Evolutionary conservation across 2,329 filamentous ascomycete species (phyloP), one percentile per base, ranked within the genome.

Genomic region (Claviceps capensis): DNA sequence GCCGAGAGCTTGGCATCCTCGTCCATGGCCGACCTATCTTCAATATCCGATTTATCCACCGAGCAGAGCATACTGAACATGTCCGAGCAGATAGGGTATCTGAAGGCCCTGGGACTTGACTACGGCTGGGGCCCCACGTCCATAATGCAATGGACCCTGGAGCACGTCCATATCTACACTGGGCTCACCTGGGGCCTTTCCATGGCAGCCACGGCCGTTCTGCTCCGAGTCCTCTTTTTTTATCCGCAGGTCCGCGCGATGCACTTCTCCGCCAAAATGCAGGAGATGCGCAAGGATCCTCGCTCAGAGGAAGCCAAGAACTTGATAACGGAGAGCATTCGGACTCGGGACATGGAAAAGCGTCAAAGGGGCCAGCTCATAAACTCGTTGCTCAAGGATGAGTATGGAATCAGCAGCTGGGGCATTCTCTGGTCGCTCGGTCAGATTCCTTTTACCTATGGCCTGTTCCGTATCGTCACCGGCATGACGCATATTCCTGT

Each of bases 151-250:
- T 90, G 77, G 75, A 22, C 79, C 2, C 70, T 97, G 11, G 93
- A 98, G 72, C 82, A 91, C 63, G 64, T 94, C 42, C 88, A 98
- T 68, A 73, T 96, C 55, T 83, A 77, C 59, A 71, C 67, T 1
- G 88, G 85, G 38, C 68, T 88, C 52, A 87, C 88, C 13, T 97
- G 93, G 93, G 89, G 86, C 75, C 82, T 72, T 1, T 80, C 86
- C 54, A 85, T 96, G 60, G 67, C 83, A 45, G 67, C 75, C 4
- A 78, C 83, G 0, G 82, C 85, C 37, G 37, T 89, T 1, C 53
- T 81, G 6, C 69, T 90, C 54, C 86, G 91, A 55, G 53, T 75
- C 8, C 62, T 71, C 47, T 73, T 93, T 58, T 73, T 91, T 61
- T 81, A 83, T 54, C 78, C 86, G 14, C 81, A 68, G 55, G 52